A percentile compares a stretch with the other conserved stretches of the same genome.
phyloP scores from a whole-genome alignment of 2,329 filamentous ascomycete species.

The Hypoxylon sp. region DNA sequence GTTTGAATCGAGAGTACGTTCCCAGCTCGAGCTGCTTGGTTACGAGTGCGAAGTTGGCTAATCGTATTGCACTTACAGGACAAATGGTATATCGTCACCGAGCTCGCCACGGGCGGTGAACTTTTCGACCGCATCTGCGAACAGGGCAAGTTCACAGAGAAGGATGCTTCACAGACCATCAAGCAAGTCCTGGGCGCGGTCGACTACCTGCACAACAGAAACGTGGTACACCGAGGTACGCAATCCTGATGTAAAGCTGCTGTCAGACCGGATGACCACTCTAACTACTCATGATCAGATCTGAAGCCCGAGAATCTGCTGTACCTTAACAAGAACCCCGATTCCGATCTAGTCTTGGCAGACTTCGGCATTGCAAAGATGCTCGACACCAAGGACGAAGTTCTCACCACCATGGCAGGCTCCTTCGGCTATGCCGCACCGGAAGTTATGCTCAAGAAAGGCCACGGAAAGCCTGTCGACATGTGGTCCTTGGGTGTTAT shows the following conservation, averaged over 20 bases:
- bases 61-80: conserved; percentile 65
- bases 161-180: conserved; percentile 95
- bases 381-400: conserved; percentile 87
- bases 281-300: conserved; percentile 62
- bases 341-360: conserved; percentile 89
- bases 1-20: conserved; percentile 92
- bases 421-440: conserved; percentile 98
- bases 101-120: conserved; percentile 94
- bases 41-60: background rate
- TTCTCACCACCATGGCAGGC: conserved; percentile 97
- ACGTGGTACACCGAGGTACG: conserved; percentile 93
- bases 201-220: conserved; percentile 90
- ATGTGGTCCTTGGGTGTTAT: conserved; percentile 99
- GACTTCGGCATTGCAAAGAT: conserved; percentile 99
- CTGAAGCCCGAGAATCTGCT: conserved; percentile 97
- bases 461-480: conserved; percentile 97
- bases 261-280: background rate
- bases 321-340: conserved; percentile 78
- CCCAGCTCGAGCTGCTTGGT: background rate
- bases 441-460: conserved; percentile 97
- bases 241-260: background rate
- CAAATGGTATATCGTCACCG: conserved; percentile 99
- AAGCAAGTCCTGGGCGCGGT: conserved; percentile 92
- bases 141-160: conserved; percentile 97
- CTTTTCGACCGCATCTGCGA: conserved; percentile 98